phyloP scores from a whole-genome alignment of 2,329 filamentous ascomycete species.

The Colletotrichum sp. region DNA sequence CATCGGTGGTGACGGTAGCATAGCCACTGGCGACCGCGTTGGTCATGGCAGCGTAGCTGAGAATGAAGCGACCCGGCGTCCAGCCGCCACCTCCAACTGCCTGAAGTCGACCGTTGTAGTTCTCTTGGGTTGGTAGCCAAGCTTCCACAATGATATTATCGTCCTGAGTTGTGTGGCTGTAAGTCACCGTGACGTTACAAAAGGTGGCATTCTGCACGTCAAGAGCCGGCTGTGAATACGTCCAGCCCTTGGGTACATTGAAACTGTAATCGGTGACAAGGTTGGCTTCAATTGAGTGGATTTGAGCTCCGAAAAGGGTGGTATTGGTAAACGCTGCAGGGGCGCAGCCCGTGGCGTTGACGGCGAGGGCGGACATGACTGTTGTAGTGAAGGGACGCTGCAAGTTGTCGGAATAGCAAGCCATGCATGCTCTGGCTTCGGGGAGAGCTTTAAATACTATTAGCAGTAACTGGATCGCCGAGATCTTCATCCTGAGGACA shows the following conservation, averaged over 20 bases:
- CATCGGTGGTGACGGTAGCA: neutral
- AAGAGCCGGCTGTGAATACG: neutral
- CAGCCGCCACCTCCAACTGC: conserved; percentile 23
- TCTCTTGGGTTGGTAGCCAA: conserved; percentile 12
- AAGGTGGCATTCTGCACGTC: neutral
- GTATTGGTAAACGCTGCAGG: neutral
- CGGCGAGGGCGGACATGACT: neutral
- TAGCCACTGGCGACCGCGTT: neutral
- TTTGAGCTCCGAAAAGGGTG: neutral
- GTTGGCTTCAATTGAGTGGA: neutral
- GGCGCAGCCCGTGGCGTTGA: neutral
- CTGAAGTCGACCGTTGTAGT: conserved; percentile 24
- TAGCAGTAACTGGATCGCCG: fast-evolving
- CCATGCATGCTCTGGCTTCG: neutral
- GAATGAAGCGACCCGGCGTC: neutral
- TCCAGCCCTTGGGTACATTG: neutral
- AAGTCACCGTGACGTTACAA: conserved; percentile 22
- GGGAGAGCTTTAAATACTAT: neutral
- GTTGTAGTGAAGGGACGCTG: neutral
- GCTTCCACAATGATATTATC: conserved; percentile 15
- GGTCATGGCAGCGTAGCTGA: neutral
- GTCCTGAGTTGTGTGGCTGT: conserved; percentile 6
- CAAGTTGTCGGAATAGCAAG: neutral
- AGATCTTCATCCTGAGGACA: fast-evolving
- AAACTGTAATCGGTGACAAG: neutral